phyloP scores from a whole-genome alignment of 2,329 filamentous ascomycete genomes.

The Trichoderma gracile region DNA sequence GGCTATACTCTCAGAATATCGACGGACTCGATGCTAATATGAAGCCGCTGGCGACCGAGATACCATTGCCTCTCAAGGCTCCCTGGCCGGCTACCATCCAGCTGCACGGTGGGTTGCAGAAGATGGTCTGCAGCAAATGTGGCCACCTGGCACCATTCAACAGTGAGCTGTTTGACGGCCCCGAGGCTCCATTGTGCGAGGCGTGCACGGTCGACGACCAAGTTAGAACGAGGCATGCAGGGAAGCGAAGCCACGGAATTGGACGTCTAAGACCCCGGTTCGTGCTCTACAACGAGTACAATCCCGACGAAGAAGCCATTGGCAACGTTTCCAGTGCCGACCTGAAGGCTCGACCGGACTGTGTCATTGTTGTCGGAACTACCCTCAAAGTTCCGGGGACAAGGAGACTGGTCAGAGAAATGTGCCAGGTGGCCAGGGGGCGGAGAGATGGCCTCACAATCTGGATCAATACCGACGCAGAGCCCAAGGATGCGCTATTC shows the following conservation, averaged over 20 bases:
- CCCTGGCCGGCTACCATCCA: slow-evolving; percentile 95
- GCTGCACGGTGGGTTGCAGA: slow-evolving; percentile 87
- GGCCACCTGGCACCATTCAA: slow-evolving; percentile 74
- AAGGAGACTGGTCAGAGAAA: slow-evolving; percentile 81
- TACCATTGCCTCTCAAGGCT: slow-evolving; percentile 78
- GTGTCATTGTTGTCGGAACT: slow-evolving; percentile 91
- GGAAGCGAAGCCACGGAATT: slow-evolving; percentile 91
- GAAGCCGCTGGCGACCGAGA: slow-evolving; percentile 73
- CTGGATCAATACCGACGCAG: slow-evolving; percentile 90
- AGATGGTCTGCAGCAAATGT: slow-evolving; percentile 98
- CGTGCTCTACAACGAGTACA: slow-evolving; percentile 95
- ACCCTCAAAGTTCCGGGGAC: slow-evolving; percentile 95
- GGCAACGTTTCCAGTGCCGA: slow-evolving; percentile 87
- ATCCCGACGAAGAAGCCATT: slow-evolving; percentile 95
- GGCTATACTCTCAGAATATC: slow-evolving; percentile 95
- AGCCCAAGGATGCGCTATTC: slow-evolving; percentile 79
- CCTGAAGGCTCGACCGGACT: slow-evolving; percentile 81
- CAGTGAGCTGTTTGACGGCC: slow-evolving; percentile 76
- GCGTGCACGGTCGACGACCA: slow-evolving; percentile 74
- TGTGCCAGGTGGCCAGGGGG: slow-evolving; percentile 83
- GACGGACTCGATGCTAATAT: slow-evolving; percentile 90
- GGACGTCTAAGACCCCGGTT: slow-evolving; percentile 88
- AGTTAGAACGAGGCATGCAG: slow-evolving; percentile 71
- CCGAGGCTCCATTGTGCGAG: slow-evolving; percentile 76
- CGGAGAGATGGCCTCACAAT: slow-evolving; percentile 82